phyloP scores from a whole-genome alignment of 2,329 filamentous ascomycete genomes.

The Phialocephala sp. region DNA sequence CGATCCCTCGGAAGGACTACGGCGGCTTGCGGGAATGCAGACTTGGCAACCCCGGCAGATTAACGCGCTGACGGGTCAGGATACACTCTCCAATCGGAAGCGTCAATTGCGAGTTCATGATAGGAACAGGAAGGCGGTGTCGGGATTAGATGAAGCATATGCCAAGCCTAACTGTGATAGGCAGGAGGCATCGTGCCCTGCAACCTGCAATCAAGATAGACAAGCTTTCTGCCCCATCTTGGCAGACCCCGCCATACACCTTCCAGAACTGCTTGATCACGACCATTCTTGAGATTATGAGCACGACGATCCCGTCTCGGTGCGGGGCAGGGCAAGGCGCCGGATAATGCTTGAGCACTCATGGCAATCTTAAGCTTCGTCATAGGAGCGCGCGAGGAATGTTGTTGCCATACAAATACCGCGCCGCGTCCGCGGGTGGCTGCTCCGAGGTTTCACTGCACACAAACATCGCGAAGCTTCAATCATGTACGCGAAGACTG shows the following conservation, averaged over 20 bases:
- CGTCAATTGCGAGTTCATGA: background rate
- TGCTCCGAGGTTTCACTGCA: background rate
- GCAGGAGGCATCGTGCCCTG: background rate
- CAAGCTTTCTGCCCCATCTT: background rate
- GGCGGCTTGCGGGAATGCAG: too few species aligned
- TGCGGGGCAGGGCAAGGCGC: background rate
- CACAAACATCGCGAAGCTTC: background rate
- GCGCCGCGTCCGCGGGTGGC: background rate
- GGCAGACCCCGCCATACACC: background rate
- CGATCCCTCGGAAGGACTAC: too few species aligned
- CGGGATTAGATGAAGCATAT: background rate
- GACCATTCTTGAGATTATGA: background rate
- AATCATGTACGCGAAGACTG: background rate
- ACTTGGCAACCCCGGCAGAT: too few species aligned
- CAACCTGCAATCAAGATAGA: background rate
- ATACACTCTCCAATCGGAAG: too few species aligned
- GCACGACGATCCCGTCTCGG: background rate
- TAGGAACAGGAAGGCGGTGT: constrained; percentile 6
- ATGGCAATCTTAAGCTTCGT: background rate
- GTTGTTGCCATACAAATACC: background rate
- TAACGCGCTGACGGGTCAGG: too few species aligned
- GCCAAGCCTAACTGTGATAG: constrained; percentile 9
- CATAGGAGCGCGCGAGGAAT: background rate
- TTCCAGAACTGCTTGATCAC: background rate
- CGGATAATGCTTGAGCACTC: background rate